Percentiles rank a stretch among this genome's conserved stretches.
Evolutionary conservation across 1,284 basidiomycete genomes (phyloP).

Genomic region (Sanguinoderma infundibulare): DNA sequence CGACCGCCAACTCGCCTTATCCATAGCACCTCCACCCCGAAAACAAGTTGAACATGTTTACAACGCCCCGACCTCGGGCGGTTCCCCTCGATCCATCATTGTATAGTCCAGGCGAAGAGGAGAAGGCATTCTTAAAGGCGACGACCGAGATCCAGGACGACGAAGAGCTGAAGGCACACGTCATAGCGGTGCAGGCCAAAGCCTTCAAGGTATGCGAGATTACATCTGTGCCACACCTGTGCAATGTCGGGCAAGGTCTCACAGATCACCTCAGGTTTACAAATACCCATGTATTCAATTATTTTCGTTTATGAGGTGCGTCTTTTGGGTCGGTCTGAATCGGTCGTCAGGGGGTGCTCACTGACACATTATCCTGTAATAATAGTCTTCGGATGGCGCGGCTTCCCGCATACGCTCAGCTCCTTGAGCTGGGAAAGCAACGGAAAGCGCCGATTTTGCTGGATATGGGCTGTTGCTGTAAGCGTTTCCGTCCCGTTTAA

Average conservation of each 20-base stretch:
- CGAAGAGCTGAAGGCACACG: conserved; percentile 18
- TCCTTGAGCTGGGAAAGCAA: conserved; percentile 41
- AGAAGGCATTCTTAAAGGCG: conserved; percentile 20
- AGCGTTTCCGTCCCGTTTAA: neutral
- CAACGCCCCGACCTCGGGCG: too few relatives aligned
- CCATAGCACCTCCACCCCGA: too few relatives aligned
- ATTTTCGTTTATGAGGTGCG: conserved; percentile 23
- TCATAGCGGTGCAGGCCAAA: conserved; percentile 16
- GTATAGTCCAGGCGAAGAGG: conserved; percentile 17
- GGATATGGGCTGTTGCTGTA: conserved; percentile 52
- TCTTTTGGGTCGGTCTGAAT: too few relatives aligned
- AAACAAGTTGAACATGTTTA: too few relatives aligned
- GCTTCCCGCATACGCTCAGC: conserved; percentile 7
- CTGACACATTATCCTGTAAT: neutral
- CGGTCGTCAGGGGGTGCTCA: too few relatives aligned
- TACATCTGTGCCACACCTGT: neutral
- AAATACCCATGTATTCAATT: conserved; percentile 22
- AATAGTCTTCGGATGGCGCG: conserved; percentile 10
- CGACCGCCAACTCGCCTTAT: too few relatives aligned
- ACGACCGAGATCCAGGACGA: conserved; percentile 22
- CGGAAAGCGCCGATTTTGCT: conserved; percentile 48
- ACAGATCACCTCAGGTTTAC: too few relatives aligned
- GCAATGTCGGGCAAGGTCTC: neutral
- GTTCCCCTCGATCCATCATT: too few relatives aligned
- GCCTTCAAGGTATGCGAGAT: conserved; percentile 21